Evolutionary conservation across 768 basidiomycete species (phyloP).

Genomic region (Termitomyces sp.): DNA sequence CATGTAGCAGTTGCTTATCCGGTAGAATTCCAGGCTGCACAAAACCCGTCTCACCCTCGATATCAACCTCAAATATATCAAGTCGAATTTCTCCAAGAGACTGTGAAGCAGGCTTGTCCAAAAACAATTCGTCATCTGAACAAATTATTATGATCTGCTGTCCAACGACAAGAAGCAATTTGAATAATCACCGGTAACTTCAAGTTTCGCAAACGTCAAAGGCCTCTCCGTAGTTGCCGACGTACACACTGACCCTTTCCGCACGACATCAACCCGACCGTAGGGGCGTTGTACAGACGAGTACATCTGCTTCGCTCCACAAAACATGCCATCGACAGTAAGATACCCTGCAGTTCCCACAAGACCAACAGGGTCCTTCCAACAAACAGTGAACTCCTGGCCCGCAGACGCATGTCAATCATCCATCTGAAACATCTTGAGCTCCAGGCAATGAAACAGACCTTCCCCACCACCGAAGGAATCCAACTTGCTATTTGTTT

Average conservation of each 20-base stretch:
- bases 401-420: not conserved
- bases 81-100: constrained; percentile 4
- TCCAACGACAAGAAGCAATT: not conserved
- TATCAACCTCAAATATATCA: constrained; percentile 6
- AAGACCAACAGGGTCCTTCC: constrained; percentile 4
- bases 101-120: constrained; percentile 1
- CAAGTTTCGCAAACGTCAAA: constrained; percentile 2
- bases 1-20: constrained; percentile 6
- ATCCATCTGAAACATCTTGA: no score
- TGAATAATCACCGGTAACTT: not conserved
- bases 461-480: constrained; percentile 3
- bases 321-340: constrained; percentile 4
- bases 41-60: not conserved
- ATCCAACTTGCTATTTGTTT: constrained; percentile 2
- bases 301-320: constrained; percentile 10
- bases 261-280: not conserved
- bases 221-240: constrained; percentile 2
- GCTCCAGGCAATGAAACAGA: not conserved
- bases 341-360: constrained; percentile 2
- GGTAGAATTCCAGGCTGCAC: constrained; percentile 4
- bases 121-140: constrained; percentile 5
- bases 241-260: constrained; percentile 1
- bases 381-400: constrained; percentile 7
- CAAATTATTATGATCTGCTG: not conserved
- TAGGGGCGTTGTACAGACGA: not conserved